Evolutionary conservation across 768 basidiomycete species (phyloP).

Genomic region (Inosperma sp.): DNA sequence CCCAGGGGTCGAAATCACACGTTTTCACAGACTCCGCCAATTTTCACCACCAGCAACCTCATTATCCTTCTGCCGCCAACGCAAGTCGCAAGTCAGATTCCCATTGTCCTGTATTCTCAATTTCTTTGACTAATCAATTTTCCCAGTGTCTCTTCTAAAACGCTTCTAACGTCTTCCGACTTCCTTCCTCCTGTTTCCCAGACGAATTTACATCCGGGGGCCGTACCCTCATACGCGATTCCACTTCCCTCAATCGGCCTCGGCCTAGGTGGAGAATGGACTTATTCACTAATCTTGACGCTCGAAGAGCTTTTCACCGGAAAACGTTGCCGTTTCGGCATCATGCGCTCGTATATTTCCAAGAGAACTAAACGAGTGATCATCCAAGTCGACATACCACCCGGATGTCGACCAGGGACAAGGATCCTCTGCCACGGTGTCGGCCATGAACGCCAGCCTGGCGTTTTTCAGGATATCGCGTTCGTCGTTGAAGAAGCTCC

Average conservation of each 20-base stretch:
- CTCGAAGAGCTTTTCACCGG: conserved; percentile 62
- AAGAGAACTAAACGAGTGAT: conserved; percentile 49
- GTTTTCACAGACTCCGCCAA: too few relatives aligned
- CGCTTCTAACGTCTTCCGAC: conserved; percentile 6
- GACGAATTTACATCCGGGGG: conserved; percentile 6
- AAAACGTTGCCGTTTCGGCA: conserved; percentile 50
- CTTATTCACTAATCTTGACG: conserved; percentile 56
- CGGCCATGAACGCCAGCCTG: conserved; percentile 60
- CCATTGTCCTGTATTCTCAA: neutral
- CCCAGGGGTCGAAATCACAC: too few relatives aligned
- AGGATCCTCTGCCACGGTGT: conserved; percentile 56
- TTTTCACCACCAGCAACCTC: too few relatives aligned
- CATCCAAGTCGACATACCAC: conserved; percentile 55
- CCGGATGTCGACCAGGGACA: conserved; percentile 58
- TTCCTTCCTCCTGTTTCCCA: conserved; percentile 7
- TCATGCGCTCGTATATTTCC: conserved; percentile 52
- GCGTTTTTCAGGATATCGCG: conserved; percentile 58
- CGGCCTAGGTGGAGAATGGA: conserved; percentile 54
- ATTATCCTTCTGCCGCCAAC: neutral
- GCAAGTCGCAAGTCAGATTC: neutral
- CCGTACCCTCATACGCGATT: conserved; percentile 30
- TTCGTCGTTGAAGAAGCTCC: conserved; percentile 59
- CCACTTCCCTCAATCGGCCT: conserved; percentile 40
- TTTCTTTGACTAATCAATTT: neutral
- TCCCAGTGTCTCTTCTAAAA: conserved; percentile 3